Evolutionary conservation across 2,329 filamentous ascomycete genomes (phyloP).

Genomic region (Fusarium tjaetaba): DNA sequence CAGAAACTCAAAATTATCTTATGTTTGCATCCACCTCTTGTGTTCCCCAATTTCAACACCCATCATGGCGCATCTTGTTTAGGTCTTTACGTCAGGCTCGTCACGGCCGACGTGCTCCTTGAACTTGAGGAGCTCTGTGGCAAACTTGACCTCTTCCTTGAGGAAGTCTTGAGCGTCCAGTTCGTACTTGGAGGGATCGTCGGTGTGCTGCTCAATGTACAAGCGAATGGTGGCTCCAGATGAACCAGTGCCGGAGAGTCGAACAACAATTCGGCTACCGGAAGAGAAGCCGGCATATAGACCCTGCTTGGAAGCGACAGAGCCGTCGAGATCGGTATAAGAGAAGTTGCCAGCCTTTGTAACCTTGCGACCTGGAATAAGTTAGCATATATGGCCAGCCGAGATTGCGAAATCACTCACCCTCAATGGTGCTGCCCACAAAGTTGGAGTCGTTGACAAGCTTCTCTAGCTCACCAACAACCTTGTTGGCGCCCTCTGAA

Average conservation of each 20-base stretch:
- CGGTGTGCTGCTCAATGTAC: slow-evolving; percentile 96
- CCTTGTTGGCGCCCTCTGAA: slow-evolving; percentile 88
- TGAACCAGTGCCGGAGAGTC: slow-evolving; percentile 93
- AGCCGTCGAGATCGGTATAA: slow-evolving; percentile 98
- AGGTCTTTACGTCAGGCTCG: slow-evolving; percentile 97
- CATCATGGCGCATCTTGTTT: slow-evolving; percentile 41
- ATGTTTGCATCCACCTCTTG: slow-evolving; percentile 35
- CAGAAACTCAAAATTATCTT: slow-evolving; percentile 37
- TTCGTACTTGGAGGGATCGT: slow-evolving; percentile 79
- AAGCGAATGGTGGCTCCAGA: slow-evolving; percentile 96
- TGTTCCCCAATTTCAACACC: neutral
- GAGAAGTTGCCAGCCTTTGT: slow-evolving; percentile 94
- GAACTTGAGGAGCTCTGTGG: slow-evolving; percentile 87
- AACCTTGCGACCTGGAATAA: slow-evolving; percentile 75
- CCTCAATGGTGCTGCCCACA: slow-evolving; percentile 82
- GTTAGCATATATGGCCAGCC: slow-evolving; percentile 32
- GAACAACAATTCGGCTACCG: slow-evolving; percentile 93
- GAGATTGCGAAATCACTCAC: slow-evolving; percentile 52
- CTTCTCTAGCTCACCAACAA: slow-evolving; percentile 82
- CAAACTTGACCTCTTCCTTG: slow-evolving; percentile 86
- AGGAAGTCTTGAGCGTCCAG: slow-evolving; percentile 93
- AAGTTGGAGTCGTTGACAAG: slow-evolving; percentile 80
- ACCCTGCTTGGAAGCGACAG: slow-evolving; percentile 94
- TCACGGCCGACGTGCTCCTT: slow-evolving; percentile 93
- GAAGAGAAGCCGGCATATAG: slow-evolving; percentile 95